Percentiles rank a stretch among this genome's conserved stretches.
Evolutionary conservation across 2,329 filamentous ascomycete genomes (phyloP).

Genomic region (Cladobotryum mycophilum): DNA sequence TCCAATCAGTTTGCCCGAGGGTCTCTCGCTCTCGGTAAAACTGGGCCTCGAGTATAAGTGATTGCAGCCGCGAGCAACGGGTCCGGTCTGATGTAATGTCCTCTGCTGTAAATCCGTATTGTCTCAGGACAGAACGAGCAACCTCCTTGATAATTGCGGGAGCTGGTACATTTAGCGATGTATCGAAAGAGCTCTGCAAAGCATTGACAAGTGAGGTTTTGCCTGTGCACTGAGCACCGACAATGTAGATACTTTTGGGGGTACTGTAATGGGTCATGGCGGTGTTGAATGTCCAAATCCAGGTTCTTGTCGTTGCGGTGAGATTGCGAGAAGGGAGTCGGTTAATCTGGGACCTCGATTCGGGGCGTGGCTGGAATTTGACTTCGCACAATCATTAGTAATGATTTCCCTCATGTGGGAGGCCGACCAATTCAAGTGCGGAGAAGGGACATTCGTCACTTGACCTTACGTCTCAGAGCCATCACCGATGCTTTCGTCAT

Average conservation of each 20-base stretch:
- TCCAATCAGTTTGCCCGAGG: constrained; percentile 19
- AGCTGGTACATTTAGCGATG: constrained; percentile 7
- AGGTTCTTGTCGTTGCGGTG: not conserved
- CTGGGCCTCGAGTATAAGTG: constrained; percentile 33
- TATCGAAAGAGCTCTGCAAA: constrained; percentile 21
- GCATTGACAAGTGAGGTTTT: constrained; percentile 38
- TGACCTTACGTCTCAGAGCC: no score
- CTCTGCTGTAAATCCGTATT: constrained; percentile 25
- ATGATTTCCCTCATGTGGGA: not conserved
- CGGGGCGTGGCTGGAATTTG: not conserved
- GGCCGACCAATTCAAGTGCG: not conserved
- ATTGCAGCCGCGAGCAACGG: constrained; percentile 29
- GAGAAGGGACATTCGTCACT: not conserved
- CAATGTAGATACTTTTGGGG: constrained; percentile 30
- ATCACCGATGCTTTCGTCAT: not conserved
- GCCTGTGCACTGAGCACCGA: constrained; percentile 39
- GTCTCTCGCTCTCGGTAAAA: constrained; percentile 22
- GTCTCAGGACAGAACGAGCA: constrained; percentile 28
- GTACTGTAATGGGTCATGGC: not conserved
- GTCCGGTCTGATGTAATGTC: constrained; percentile 26
- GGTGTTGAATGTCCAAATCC: not conserved
- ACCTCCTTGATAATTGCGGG: constrained; percentile 30
- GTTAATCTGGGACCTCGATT: not conserved
- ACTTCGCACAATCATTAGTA: not conserved
- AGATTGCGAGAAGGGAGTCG: not conserved